Conservation (phyloP, 2,329 filamentous ascomycete genomes). For the Diaporthe eres region DNA sequence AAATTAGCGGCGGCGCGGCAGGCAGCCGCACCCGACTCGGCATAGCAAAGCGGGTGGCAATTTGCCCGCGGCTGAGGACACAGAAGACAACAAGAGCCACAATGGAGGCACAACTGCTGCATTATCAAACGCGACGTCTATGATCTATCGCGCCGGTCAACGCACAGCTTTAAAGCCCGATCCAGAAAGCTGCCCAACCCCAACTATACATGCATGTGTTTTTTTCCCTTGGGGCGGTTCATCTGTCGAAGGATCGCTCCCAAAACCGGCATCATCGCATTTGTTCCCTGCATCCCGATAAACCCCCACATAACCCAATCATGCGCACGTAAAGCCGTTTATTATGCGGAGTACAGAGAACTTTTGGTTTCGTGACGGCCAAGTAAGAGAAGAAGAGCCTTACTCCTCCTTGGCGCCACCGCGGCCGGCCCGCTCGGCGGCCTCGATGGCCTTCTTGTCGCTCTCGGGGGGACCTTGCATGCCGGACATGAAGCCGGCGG, state of each 20-base stretch:
- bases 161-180: background rate
- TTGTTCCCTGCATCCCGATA: background rate
- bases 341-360: background rate
- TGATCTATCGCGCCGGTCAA: constrained; percentile 2
- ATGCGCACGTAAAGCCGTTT: constrained; percentile 13
- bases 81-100: background rate
- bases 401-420: constrained; percentile 82
- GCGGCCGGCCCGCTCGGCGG: constrained; percentile 80
- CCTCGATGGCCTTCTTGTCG: constrained; percentile 90
- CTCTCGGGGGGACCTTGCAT: constrained; percentile 81
- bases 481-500: constrained; percentile 85
- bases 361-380: constrained; percentile 1
- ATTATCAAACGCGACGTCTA: constrained; percentile 19
- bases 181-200: constrained; percentile 8
- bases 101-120: constrained; percentile 5
- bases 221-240: background rate
- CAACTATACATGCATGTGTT: constrained; percentile 3
- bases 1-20: constrained; percentile 34
- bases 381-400: constrained; percentile 46
- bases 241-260: background rate
- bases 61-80: background rate
- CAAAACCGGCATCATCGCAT: background rate
- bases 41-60: constrained; percentile 22
- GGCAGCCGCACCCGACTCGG: constrained; percentile 36
- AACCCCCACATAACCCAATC: background rate